These are phyloP conservation scores for Chlorella sp. DNA, from an alignment of 139 green algal species.

Conservation along the genomic window DNA sequence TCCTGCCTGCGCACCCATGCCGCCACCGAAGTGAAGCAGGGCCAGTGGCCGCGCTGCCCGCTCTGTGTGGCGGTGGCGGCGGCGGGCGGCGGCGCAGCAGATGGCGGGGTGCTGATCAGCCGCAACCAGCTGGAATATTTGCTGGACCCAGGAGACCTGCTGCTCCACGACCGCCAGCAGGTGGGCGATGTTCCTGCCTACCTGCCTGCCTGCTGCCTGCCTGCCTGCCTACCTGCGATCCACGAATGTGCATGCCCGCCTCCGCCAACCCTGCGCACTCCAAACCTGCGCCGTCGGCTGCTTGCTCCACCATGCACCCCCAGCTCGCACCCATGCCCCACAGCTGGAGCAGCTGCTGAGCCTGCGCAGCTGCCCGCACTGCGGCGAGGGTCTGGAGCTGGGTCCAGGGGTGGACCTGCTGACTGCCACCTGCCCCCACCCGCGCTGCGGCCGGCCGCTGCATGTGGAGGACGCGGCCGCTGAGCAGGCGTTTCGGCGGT, in stretches of 20 bases:
- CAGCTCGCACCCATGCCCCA: neutral
- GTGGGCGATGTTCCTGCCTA: neutral
- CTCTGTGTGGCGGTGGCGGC: neutral
- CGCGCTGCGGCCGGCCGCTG: neutral
- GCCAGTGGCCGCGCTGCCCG: neutral
- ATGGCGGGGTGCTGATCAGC: neutral
- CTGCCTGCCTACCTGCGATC: too few species aligned
- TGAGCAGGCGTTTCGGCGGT: neutral
- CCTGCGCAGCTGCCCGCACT: constrained; percentile 4
- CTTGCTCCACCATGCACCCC: neutral
- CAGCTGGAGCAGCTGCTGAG: constrained; percentile 4
- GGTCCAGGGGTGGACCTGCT: neutral
- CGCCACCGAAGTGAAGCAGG: neutral
- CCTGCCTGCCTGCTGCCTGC: neutral
- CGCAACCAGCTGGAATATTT: neutral
- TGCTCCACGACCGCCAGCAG: neutral
- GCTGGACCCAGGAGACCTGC: neutral
- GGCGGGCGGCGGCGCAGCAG: neutral
- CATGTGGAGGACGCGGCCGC: constrained; percentile 8
- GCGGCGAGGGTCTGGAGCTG: neutral
- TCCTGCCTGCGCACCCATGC: neutral
- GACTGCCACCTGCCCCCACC: neutral
- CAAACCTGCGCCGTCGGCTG: too few species aligned
- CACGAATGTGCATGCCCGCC: too few species aligned
- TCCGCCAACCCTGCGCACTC: too few species aligned